Conservation (phyloP, 306 rosid species). For the Hippophae gyantsensis region DNA sequence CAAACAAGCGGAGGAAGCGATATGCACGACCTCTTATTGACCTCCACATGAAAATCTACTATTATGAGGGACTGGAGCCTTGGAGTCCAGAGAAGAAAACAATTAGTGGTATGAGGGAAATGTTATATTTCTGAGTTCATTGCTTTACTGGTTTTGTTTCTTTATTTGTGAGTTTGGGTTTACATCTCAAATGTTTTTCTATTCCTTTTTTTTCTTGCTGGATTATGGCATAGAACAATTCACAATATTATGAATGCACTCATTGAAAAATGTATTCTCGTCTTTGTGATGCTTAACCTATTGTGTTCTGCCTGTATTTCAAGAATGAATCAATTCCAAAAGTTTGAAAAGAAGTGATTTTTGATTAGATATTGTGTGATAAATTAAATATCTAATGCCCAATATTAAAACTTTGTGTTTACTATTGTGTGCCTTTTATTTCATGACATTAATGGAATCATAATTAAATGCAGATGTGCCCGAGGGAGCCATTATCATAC, state of each 20-base stretch:
- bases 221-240: neutral
- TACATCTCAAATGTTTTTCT: neutral
- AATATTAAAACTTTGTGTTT: no score
- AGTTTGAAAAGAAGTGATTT: no score
- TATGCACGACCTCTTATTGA: slow-evolving; percentile 96
- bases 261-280: no score
- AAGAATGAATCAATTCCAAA: no score
- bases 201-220: no score
- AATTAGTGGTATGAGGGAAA: slow-evolving; percentile 57
- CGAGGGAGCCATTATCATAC: slow-evolving; percentile 82
- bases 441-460: slow-evolving; percentile 11
- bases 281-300: no score
- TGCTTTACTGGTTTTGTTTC: slow-evolving; percentile 3
- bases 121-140: no score
- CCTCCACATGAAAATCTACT: slow-evolving; percentile 94
- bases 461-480: slow-evolving; percentile 76
- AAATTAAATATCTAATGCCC: no score
- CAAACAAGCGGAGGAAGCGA: slow-evolving; percentile 95
- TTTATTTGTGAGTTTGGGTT: neutral
- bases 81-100: slow-evolving; percentile 67
- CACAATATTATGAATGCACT: neutral
- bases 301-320: no score
- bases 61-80: slow-evolving; percentile 84
- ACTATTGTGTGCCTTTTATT: neutral
- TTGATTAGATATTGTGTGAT: no score